These are phyloP conservation scores for Elsinoe arachidis DNA, from an alignment of 2,329 filamentous ascomycete species.

Conservation along the genomic window DNA sequence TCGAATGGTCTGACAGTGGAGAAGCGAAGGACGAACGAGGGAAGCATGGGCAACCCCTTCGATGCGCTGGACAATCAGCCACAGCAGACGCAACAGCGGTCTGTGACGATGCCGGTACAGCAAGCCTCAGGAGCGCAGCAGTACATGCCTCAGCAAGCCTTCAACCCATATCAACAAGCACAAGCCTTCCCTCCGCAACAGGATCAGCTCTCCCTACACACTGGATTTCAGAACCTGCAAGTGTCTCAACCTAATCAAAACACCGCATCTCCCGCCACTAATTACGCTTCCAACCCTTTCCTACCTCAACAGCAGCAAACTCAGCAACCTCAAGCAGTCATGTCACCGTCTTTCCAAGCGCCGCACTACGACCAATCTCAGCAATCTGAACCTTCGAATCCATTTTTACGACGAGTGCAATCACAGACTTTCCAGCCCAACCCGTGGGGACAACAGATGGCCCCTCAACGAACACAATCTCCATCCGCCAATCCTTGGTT, in stretches of 20 bases:
- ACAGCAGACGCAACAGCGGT: slow-evolving; percentile 16
- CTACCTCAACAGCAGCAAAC: slow-evolving; percentile 20
- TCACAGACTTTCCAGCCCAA: slow-evolving; percentile 35
- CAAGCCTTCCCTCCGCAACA: slow-evolving; percentile 27
- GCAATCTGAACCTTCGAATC: slow-evolving; percentile 25
- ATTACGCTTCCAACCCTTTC: slow-evolving; percentile 24
- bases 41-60: slow-evolving; percentile 33
- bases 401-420: slow-evolving; percentile 35
- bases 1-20: slow-evolving; percentile 41
- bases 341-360: slow-evolving; percentile 18
- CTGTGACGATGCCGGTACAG: slow-evolving; percentile 22
- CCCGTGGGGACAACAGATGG: slow-evolving; percentile 16
- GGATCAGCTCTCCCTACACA: slow-evolving; percentile 23
- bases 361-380: slow-evolving; percentile 18
- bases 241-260: slow-evolving; percentile 38
- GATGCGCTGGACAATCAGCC: slow-evolving; percentile 33
- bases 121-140: slow-evolving; percentile 19
- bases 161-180: slow-evolving; percentile 59
- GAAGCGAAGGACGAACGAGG: slow-evolving; percentile 26
- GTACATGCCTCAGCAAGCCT: slow-evolving; percentile 31
- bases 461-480: slow-evolving; percentile 16
- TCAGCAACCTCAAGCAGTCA: slow-evolving; percentile 18
- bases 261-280: background rate
- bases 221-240: slow-evolving; percentile 61
- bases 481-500: slow-evolving; percentile 21